Percentiles rank a stretch among this genome's conserved stretches.
These are phyloP conservation scores for Coemansia sp. DNA, from an alignment of 192 early-diverging fungal species.

Conservation along the genomic window DNA sequence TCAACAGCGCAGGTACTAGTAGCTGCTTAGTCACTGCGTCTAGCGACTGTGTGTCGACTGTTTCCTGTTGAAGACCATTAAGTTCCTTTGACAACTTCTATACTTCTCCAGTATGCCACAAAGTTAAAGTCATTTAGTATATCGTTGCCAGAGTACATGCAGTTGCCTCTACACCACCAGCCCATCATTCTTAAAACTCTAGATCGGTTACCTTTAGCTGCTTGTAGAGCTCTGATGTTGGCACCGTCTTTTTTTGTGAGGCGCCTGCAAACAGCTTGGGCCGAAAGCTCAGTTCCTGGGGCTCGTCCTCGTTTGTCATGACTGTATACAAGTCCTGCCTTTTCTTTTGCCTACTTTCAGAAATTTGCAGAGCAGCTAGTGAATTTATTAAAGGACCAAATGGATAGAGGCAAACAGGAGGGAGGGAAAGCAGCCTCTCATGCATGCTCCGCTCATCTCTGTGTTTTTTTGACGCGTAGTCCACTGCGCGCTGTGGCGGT, in stretches of 20 bases:
- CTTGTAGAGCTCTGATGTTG: constrained; percentile 46
- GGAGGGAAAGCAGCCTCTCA: background rate
- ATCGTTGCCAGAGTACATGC: background rate
- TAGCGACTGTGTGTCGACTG: constrained; percentile 68
- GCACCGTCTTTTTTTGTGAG: constrained; percentile 44
- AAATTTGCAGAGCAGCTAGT: background rate
- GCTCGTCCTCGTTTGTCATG: constrained; percentile 41
- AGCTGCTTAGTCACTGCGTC: constrained; percentile 66
- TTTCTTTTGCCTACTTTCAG: background rate
- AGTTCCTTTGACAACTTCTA: constrained; percentile 79
- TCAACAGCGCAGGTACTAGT: constrained; percentile 61
- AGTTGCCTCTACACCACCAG: background rate
- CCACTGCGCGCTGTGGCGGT: background rate
- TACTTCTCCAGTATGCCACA: background rate
- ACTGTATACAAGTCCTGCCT: background rate
- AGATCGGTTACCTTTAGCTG: constrained; percentile 46
- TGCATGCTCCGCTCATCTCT: too few species aligned
- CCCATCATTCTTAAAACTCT: background rate
- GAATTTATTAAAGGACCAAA: background rate
- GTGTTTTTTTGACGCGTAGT: background rate
- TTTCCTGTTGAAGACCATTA: constrained; percentile 70
- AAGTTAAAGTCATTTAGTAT: background rate
- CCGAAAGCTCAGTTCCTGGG: constrained; percentile 48
- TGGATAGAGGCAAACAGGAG: background rate
- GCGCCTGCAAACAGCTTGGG: constrained; percentile 48